Base-by-base conservation (phyloP, 805 yeast genomes). In the Candida ortonii region DNA sequence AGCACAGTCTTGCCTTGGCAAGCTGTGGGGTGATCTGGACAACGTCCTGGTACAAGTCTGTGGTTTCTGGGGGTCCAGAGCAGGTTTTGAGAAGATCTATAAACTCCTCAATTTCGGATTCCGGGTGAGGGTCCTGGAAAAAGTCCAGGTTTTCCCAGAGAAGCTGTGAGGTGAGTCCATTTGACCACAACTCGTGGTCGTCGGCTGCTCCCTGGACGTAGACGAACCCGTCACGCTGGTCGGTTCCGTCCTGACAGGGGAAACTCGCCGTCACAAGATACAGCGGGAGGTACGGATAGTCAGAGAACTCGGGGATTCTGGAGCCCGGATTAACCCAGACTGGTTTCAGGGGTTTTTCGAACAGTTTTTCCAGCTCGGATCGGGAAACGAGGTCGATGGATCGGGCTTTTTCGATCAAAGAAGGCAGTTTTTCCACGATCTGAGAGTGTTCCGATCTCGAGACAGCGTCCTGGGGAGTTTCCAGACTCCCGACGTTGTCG, bases 171-270 rank as follows among this genome's bases (percentile, higher is more conserved):
- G 67, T 70, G 19, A 86, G 55, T 0, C 68, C 62, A 4, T 71
- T 64, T 0, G 81, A 72, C 97, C 96, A 88, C 8, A 80, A 63
- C 50, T 88, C 97, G 54, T 88, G 95, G 50, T 89, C 96, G 57
- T 88, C 97, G 0, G 93, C 96, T 0, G 96, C 93, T 1, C 97
- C 97, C 57, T 87, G 96, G 1, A 87, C 84, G 52, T 88, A 88
- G 0, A 69, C 59, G 44, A 61, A 80, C 0, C 78, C 80, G 7
- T 55, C 39, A 30, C 68, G 47, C 30, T 61, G 61, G 32, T 63
- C 68, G 6, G 62, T 59, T 6, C 84, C 86, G 54, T 79, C 85
- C 44, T 76, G 80, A 13, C 70, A 73, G 52, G 65, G 67, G 36
- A 67, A 65, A 26, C 89, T 81, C 0, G 84, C 81, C 0, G 87